These are phyloP conservation scores for Leishmania major DNA, from an alignment of 208 protist genomes.

Conservation along the genomic window DNA sequence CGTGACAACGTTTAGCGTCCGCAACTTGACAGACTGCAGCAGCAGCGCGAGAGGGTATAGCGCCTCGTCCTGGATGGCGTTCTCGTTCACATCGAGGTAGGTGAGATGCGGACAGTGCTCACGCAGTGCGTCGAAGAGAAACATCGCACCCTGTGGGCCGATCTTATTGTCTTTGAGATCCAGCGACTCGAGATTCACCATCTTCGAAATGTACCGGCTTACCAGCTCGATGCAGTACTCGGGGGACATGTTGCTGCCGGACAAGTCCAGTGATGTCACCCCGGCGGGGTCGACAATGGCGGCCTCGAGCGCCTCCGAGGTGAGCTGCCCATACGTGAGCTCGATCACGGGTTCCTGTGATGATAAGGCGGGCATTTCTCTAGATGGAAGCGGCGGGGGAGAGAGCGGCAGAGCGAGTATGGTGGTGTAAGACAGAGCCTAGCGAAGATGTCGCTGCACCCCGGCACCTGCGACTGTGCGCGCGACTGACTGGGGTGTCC, in stretches of 20 bases:
- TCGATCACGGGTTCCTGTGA: conserved; percentile 35
- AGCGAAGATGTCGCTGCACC: not conserved
- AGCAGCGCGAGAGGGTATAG: conserved; percentile 62
- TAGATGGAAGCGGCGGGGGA: not conserved
- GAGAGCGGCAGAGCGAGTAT: not conserved
- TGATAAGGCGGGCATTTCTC: conserved; percentile 10
- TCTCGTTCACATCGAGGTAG: conserved; percentile 87
- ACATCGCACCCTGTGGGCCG: conserved; percentile 55
- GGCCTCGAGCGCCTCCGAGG: conserved; percentile 43
- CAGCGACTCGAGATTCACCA: conserved; percentile 64
- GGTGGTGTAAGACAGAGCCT: not conserved
- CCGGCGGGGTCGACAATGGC: conserved; percentile 39
- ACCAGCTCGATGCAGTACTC: conserved; percentile 54
- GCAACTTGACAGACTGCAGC: conserved; percentile 49
- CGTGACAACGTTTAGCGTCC: conserved; percentile 67
- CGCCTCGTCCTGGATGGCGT: conserved; percentile 78
- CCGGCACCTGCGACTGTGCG: not conserved
- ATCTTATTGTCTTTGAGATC: conserved; percentile 89
- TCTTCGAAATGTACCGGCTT: conserved; percentile 54
- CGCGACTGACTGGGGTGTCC: conserved; percentile 1
- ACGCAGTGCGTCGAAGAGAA: conserved; percentile 69
- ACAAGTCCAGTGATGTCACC: conserved; percentile 70
- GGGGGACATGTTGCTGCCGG: conserved; percentile 72
- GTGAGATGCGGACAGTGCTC: conserved; percentile 55
- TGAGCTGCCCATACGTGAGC: conserved; percentile 75